Conservation (phyloP, 805 yeast genomes). For the Saturnispora mendoncae region DNA sequence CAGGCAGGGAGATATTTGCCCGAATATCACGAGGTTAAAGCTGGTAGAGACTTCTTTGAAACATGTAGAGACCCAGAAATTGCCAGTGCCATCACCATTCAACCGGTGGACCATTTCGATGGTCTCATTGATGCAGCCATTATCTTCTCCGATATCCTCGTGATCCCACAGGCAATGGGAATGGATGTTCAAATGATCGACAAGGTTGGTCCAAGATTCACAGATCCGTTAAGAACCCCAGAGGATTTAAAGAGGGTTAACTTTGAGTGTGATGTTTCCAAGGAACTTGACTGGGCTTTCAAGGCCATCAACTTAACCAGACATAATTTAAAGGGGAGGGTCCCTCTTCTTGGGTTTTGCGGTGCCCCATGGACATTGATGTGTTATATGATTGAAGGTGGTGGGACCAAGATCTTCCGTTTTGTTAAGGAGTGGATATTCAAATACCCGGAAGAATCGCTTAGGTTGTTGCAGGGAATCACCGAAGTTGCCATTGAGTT, state of each 20-base stretch:
- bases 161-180: constrained; percentile 97
- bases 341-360: constrained; percentile 88
- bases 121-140: constrained; percentile 95
- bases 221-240: constrained; percentile 72
- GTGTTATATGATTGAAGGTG: constrained; percentile 97
- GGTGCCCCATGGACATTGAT: constrained; percentile 98
- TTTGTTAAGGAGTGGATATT: constrained; percentile 90
- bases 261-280: constrained; percentile 54
- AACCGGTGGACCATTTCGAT: constrained; percentile 83
- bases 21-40: constrained; percentile 87
- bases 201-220: constrained; percentile 90
- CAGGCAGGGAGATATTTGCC: constrained; percentile 95
- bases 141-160: constrained; percentile 90
- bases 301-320: constrained; percentile 90
- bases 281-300: constrained; percentile 89
- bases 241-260: constrained; percentile 53
- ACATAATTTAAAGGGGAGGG: constrained; percentile 75
- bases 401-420: constrained; percentile 86
- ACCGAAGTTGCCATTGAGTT: constrained; percentile 89
- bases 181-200: constrained; percentile 90
- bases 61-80: constrained; percentile 92
- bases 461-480: constrained; percentile 60
- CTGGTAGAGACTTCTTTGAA: constrained; percentile 79
- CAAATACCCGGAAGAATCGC: constrained; percentile 64
- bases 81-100: constrained; percentile 90